Conservation (phyloP, 163 green algal species). For the Chloromonas sp. region DNA sequence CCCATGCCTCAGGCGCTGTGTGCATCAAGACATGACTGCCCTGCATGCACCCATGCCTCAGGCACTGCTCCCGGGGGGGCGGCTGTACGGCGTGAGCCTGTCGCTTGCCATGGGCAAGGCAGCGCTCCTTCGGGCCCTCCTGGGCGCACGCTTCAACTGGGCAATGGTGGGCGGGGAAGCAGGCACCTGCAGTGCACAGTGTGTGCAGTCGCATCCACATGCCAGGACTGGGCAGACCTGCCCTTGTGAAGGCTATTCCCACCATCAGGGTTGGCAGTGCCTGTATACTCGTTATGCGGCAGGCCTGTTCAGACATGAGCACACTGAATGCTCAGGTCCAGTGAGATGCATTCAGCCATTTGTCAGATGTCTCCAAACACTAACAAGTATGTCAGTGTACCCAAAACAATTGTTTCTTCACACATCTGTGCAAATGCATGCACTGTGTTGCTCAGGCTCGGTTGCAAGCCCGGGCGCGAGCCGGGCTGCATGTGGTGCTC, state of each 20-base stretch:
- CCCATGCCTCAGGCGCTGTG: background rate
- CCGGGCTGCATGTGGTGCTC: slow-evolving; percentile 15
- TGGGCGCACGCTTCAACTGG: background rate
- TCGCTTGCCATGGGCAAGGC: slow-evolving; percentile 23
- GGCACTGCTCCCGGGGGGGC: background rate
- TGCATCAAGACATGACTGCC: no score
- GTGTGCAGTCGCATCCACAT: background rate
- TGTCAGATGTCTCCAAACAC: no score
- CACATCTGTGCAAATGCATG: no score
- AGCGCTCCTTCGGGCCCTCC: background rate
- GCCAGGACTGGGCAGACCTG: no score
- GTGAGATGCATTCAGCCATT: no score
- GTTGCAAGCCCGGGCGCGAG: background rate
- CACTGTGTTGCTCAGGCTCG: background rate
- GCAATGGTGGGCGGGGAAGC: background rate
- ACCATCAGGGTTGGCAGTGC: no score
- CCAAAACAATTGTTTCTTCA: no score
- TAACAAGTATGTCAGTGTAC: no score
- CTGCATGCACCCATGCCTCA: background rate
- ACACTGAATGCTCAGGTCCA: no score
- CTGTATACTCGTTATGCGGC: no score
- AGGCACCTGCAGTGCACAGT: background rate
- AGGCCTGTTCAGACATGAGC: no score
- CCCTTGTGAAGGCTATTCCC: no score
- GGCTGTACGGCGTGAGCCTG: slow-evolving; percentile 21